Percentiles rank a stretch among this genome's conserved stretches.
Evolutionary conservation across 2,329 filamentous ascomycete species (phyloP).

Genomic region (Colletotrichum gigasporum): DNA sequence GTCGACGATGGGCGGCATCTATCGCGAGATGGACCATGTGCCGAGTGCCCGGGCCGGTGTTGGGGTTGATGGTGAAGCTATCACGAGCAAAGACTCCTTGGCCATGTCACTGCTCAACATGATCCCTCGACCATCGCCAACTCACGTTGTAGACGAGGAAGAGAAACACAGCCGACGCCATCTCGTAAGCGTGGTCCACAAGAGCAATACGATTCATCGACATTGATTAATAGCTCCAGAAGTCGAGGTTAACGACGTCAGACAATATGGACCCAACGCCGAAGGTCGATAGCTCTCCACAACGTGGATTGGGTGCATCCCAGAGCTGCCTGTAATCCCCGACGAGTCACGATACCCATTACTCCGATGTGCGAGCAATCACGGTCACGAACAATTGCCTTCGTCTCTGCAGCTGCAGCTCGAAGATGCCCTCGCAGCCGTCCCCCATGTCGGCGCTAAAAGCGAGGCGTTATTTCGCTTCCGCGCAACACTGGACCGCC

Average conservation of each 20-base stretch:
- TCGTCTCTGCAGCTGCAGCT: background rate
- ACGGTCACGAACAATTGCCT: background rate
- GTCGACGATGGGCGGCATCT: background rate
- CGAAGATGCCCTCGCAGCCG: background rate
- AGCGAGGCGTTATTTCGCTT: constrained; percentile 26
- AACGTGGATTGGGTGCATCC: background rate
- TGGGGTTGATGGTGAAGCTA: background rate
- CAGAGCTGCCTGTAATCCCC: background rate
- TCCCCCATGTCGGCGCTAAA: constrained; percentile 16
- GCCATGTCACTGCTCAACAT: background rate
- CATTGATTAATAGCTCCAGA: background rate
- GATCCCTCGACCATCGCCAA: too few species aligned
- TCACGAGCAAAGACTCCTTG: background rate
- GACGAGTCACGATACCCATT: background rate
- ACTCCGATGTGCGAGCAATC: background rate
- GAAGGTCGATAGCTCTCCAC: background rate
- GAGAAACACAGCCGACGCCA: background rate
- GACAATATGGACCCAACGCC: constrained; percentile 11
- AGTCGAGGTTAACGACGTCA: background rate
- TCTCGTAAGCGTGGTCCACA: background rate
- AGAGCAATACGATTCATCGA: background rate
- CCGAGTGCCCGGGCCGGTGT: background rate
- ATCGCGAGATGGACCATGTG: background rate
- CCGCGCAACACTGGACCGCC: constrained; percentile 13
- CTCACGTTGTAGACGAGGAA: too few species aligned